Percentiles rank a stretch among this genome's conserved stretches.
Conservation (phyloP, 2,329 filamentous ascomycete genomes). For the Bipolaris oryzae region DNA sequence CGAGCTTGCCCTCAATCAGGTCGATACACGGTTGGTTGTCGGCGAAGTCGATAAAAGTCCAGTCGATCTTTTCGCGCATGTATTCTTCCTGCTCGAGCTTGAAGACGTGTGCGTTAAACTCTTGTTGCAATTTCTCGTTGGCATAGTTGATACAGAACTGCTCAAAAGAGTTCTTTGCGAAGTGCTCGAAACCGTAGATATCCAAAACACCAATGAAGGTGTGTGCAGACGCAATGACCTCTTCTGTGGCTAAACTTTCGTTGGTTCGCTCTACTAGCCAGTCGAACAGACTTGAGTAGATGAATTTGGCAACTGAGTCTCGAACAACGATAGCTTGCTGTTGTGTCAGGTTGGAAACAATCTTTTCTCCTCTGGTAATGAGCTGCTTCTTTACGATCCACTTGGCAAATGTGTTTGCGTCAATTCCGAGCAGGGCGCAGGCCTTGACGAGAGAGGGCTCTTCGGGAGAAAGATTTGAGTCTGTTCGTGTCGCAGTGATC, state of each 20-base stretch:
- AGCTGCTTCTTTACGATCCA: slow-evolving; percentile 99
- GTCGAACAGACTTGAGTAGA: slow-evolving; percentile 97
- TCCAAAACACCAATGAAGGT: slow-evolving; percentile 98
- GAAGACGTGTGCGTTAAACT: slow-evolving; percentile 99
- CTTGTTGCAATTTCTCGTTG: slow-evolving; percentile 98
- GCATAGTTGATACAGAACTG: slow-evolving; percentile 99
- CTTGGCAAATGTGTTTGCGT: slow-evolving; percentile 84
- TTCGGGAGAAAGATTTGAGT: slow-evolving; percentile 78
- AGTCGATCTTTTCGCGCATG: slow-evolving; percentile 93
- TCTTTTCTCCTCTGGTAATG: slow-evolving; percentile 94
- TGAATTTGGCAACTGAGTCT: slow-evolving; percentile 97
- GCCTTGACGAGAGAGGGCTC: slow-evolving; percentile 85
- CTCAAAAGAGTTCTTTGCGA: slow-evolving; percentile 99
- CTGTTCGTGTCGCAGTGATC: slow-evolving; percentile 86
- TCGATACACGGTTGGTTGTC: slow-evolving; percentile 99
- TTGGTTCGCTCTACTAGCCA: slow-evolving; percentile 99
- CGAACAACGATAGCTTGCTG: slow-evolving; percentile 93
- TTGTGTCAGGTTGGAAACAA: slow-evolving; percentile 91
- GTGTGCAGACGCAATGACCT: slow-evolving; percentile 78
- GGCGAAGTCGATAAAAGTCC: slow-evolving; percentile 99
- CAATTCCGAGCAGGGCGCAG: slow-evolving; percentile 84
- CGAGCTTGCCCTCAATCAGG: slow-evolving; percentile 94
- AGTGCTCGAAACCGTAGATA: slow-evolving; percentile 99
- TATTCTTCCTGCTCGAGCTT: slow-evolving; percentile 99
- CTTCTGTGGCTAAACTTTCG: slow-evolving; percentile 82